Base-by-base conservation (phyloP, 129 eudicot species). In the Apium graveolens region DNA sequence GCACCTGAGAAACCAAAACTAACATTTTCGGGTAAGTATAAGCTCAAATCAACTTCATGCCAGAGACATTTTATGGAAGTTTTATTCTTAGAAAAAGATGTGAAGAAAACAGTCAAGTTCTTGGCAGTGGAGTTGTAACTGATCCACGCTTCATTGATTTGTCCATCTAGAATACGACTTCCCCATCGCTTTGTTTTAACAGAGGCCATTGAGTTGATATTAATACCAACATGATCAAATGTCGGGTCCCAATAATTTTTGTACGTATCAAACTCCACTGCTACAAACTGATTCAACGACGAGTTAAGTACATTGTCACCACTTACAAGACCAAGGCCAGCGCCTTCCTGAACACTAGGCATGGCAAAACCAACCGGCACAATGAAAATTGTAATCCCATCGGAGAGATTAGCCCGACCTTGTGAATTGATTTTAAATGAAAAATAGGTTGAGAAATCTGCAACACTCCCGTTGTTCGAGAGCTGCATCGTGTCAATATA, bases 241-340 rank as follows among this genome's bases (percentile, higher is more conserved):
- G 31, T 41, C 16, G 86, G 84, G 51, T 87, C 87, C 85, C 10
- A 34, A 14, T 1, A 0, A 43, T 87, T 84, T 7, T 14, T 32
- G 65, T 39, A 81, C 3, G 90, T 84, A 82, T 84, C 87, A 74
- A 87, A 84, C 84, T 87, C 87, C 35, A 84, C 84, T 37, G 90
- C 90, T 55, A 87, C 76, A 38, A 84, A 83, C 0, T 81, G 81
- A 53, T 84, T 78, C 32, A 21, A 49, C 0, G 78, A 63, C 38
- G 82, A 81, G 76, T 84, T 78, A 49, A 74, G 48, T 70, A 39
- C 43, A 55, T 74, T 77, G 45, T 43, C 16, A 5, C 78, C 76
- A 41, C 81, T 76, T 5, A 70, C 80, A 39, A 78, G 85, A 18
- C 85, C 87, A 37, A 81, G n/a, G 14, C 82, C 74, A 3, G 80